Evolutionary conservation across 257 asterid species (phyloP).

Genomic region (Linderniella brevidens): DNA sequence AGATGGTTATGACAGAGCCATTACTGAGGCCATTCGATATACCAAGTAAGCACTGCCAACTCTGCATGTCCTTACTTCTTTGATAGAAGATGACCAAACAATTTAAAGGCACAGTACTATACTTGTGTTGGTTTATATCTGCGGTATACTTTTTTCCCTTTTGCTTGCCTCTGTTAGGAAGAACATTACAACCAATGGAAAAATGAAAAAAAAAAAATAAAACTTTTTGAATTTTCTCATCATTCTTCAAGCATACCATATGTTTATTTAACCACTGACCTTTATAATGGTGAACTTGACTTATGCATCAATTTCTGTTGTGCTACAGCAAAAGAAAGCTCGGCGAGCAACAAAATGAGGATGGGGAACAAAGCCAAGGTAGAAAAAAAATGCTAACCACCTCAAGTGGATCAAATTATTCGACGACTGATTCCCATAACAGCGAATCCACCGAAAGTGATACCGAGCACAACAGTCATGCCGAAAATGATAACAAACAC

Average conservation of each 20-base stretch:
- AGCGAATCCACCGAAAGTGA: conserved; percentile 23
- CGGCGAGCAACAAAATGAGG: conserved; percentile 14
- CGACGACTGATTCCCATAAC: conserved; percentile 17
- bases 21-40: conserved; percentile 45
- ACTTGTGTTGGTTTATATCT: background rate
- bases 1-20: conserved; percentile 72
- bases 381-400: conserved; percentile 12
- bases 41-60: conserved; percentile 22
- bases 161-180: conserved; percentile 3
- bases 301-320: conserved; percentile 5
- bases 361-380: conserved; percentile 12
- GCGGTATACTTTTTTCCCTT: background rate
- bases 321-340: conserved; percentile 38
- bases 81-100: background rate
- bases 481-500: conserved; percentile 15
- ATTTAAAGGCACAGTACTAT: background rate
- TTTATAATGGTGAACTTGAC: background rate
- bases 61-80: conserved; percentile 2
- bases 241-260: background rate
- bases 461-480: conserved; percentile 10
- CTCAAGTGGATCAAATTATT: conserved; percentile 15
- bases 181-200: background rate
- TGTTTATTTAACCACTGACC: background rate
- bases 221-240: background rate
- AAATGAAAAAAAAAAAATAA: too few species aligned